Base-by-base conservation (phyloP, 1,284 basidiomycete genomes). In the Coniferiporia sulphurascens region DNA sequence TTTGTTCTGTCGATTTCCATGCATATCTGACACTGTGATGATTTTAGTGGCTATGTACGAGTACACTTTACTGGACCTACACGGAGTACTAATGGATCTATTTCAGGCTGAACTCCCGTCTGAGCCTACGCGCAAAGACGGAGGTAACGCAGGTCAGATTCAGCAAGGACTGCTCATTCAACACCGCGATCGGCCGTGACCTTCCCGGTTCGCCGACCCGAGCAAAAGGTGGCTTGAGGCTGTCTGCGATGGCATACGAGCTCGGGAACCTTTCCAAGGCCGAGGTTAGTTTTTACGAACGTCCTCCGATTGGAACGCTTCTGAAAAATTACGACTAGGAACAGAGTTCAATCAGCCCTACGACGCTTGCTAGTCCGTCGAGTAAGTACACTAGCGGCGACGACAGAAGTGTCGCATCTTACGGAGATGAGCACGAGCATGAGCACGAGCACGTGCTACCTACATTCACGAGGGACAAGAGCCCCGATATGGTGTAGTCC, bases 1-100 rank as follows among this genome's bases (percentile, higher is more conserved):
- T 0, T 35, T 56, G n/a, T 50, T 13, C 43, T 21, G 36, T 13
- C 3, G 19, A 13, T 43, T 21, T 43, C 13, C 41, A 41, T 27
- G 34, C 22, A 17, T 32, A 22, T 32, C 12, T 56, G 9, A 44
- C 21, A 34, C 8, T 13, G 2, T 35, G 27, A 27, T 38, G 27
- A 27, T 38, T 52, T 4, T 36, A 60, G 59, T 60, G 38, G 59
- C 59, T 38, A 60, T 60, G 59, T 60, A 56, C 22, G 59, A 22
- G 0, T 4, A 38, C 36, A 45, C 21, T 34, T 17, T 22, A n/a
- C 27, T 9, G 22, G 27, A 27, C 12, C 38, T 10, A 8, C 12
- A 3, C 38, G 38, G 6, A 7, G 15, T 45, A 8, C 44, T 46
- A 15, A 45, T 21, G 43, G 19, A 44, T 36, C 17, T 51, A 12